Base-by-base conservation (phyloP, 2,329 filamentous ascomycete genomes). In the Diaporthe sp. region DNA sequence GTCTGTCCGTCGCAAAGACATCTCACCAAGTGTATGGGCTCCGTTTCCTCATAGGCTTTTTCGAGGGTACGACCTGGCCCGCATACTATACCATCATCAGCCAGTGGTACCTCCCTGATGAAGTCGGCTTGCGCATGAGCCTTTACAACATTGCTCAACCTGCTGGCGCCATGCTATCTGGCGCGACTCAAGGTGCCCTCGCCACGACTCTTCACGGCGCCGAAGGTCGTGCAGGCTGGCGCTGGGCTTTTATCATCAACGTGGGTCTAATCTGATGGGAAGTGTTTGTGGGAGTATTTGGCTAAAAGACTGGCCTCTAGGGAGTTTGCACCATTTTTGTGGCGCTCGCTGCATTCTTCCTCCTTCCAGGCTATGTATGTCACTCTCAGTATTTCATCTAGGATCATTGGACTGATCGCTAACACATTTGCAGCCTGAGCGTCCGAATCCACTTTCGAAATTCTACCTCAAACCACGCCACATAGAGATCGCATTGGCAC, bases 121-220 rank as follows among this genome's bases (percentile, higher is more conserved):
- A 75, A 19, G 65, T 75, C 17, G 73, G 62, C n/a, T 44, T 75
- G 19, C 73, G 73, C 1, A 75, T 75, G 73, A 62, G 53, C 12
- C 65, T 75, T 37, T 75, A 75, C 42, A 71, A 75, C 44, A 75
- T 75, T 22, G 73, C 73, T 22, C 73, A 75, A n/a, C 73, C 73
- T 1, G 67, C 73, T n/a, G 73, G 73, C 3, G 73, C 73, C 34
- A 75, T 75, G 73, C 53, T 75, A 4, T 75, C 73, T 0, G 73
- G 73, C 13, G 73, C 73, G 0, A 75, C 67, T 0, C 73, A 75
- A 37, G 73, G 73, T 25, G 73, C 73, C n/a, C 34, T 75, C 5
- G 68, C 73, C 7, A 75, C 73, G 22, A 75, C 70, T 22, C 58
- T 75, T 22, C 62, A 75, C 9, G 73, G 57, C 17, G 65, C 60